Conservation (phyloP, 345 rosid species). For the Nasturtium officinale region DNA sequence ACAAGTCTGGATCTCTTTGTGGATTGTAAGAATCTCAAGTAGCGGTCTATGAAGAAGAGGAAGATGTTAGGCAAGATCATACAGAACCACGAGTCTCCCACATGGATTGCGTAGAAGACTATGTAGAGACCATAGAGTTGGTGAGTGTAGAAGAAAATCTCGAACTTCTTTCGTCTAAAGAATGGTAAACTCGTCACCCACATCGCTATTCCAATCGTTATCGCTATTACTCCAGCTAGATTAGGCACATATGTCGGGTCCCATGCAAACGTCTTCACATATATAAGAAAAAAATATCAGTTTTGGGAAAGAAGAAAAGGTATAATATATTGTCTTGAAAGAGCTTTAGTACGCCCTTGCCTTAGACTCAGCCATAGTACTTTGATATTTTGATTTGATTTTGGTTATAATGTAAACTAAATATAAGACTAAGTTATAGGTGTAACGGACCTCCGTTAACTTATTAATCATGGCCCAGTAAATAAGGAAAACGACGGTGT, state of each 20-base stretch:
- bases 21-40: constrained; percentile 67
- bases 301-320: not conserved
- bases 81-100: constrained; percentile 56
- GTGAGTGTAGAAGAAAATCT: constrained; percentile 61
- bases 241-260: constrained; percentile 51
- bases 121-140: constrained; percentile 53
- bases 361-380: not conserved
- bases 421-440: not conserved
- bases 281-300: not conserved
- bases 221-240: constrained; percentile 62
- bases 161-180: constrained; percentile 57
- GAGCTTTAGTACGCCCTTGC: not conserved
- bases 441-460: constrained; percentile 45
- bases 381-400: not conserved
- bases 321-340: not conserved
- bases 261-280: constrained; percentile 59
- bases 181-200: constrained; percentile 62
- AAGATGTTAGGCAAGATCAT: constrained; percentile 64
- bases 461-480: constrained; percentile 61
- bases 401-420: not conserved
- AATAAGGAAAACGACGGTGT: constrained; percentile 52
- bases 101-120: constrained; percentile 64
- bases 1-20: constrained; percentile 45
- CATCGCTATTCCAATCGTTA: constrained; percentile 51
- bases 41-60: constrained; percentile 69